Percentiles rank a stretch among this genome's conserved stretches.
Evolutionary conservation across 2,329 filamentous ascomycete species (phyloP).

Genomic region (Cladosporium colombiae): DNA sequence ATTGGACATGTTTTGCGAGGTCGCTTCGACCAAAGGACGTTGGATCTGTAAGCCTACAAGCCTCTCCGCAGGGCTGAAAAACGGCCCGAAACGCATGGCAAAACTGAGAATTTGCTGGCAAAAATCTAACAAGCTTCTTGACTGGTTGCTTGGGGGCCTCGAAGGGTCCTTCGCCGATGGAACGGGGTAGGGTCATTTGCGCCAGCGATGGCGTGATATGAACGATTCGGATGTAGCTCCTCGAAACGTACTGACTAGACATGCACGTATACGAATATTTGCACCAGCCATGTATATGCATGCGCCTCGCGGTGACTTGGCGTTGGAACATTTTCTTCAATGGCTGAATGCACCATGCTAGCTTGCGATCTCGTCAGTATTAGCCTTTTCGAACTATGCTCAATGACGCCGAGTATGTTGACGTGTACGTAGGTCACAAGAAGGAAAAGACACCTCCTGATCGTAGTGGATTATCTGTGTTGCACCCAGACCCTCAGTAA

Average conservation of each 20-base stretch:
- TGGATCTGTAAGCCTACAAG: neutral
- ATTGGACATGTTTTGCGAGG: neutral
- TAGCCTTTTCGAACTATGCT: neutral
- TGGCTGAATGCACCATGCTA: neutral
- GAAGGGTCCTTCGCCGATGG: neutral
- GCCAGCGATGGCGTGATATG: slow-evolving; percentile 11
- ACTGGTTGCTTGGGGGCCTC: neutral
- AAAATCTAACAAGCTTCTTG: slow-evolving; percentile 6
- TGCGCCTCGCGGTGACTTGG: neutral
- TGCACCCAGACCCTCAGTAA: neutral
- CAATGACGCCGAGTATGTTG: neutral
- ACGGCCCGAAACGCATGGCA: slow-evolving; percentile 1
- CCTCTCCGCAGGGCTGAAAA: neutral
- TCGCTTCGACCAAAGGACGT: neutral
- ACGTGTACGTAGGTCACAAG: neutral
- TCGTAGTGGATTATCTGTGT: neutral
- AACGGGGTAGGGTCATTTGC: slow-evolving; percentile 6
- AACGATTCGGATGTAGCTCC: neutral
- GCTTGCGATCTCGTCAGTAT: neutral
- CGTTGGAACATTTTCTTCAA: neutral
- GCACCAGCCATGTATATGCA: neutral
- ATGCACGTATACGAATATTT: neutral
- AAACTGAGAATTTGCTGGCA: neutral
- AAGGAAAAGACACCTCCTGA: neutral
- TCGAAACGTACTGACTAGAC: neutral